Evolutionary conservation across 2,329 filamentous ascomycete genomes (phyloP).

Genomic region (Zymoseptoria brevis): DNA sequence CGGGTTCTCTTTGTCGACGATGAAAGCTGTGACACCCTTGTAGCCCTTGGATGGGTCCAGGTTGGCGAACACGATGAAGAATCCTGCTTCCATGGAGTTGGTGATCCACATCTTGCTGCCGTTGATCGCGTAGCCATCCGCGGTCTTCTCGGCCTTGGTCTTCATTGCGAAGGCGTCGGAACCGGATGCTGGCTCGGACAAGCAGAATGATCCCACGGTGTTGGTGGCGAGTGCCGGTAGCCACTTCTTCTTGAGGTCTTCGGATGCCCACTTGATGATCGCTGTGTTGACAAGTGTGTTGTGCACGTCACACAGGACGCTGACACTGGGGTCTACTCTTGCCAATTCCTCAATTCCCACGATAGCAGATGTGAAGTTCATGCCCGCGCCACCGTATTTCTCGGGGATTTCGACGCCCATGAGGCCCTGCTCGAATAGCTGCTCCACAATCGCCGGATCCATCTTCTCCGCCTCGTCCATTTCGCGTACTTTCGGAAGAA

Average conservation of each 20-base stretch:
- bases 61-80: conserved; percentile 98
- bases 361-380: conserved; percentile 97
- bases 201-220: conserved; percentile 55
- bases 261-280: conserved; percentile 74
- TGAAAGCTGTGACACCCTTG: conserved; percentile 92
- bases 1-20: conserved; percentile 80
- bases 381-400: conserved; percentile 90
- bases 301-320: conserved; percentile 92
- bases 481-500: conserved; percentile 83
- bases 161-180: conserved; percentile 93
- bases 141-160: conserved; percentile 79
- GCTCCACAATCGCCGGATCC: conserved; percentile 81
- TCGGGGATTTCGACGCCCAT: conserved; percentile 98
- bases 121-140: conserved; percentile 74
- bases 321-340: conserved; percentile 86
- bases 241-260: conserved; percentile 72
- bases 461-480: conserved; percentile 97
- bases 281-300: conserved; percentile 97
- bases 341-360: conserved; percentile 96
- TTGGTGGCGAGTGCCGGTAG: conserved; percentile 83
- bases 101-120: conserved; percentile 99
- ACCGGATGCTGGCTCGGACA: conserved; percentile 55
- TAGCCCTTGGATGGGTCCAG: conserved; percentile 86
- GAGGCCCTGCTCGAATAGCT: conserved; percentile 91
- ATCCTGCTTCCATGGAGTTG: conserved; percentile 83